Evolutionary conservation across 176 grass and related monocot genomes (phyloP).

Genomic region (barley (Hordeum vulgare)): DNA sequence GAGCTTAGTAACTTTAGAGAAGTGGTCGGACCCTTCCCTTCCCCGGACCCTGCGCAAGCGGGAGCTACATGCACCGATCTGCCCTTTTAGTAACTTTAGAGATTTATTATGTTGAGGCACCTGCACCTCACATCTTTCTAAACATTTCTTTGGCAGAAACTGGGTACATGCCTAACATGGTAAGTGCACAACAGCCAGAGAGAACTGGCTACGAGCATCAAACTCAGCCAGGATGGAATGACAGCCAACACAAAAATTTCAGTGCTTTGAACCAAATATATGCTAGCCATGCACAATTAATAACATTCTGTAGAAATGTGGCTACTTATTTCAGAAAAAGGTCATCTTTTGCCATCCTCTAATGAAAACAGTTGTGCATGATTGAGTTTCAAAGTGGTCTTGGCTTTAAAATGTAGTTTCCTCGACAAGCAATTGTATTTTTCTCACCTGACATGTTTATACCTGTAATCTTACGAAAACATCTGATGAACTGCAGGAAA

Average conservation of each 20-base stretch:
- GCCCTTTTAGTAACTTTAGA: neutral
- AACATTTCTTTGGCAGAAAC: neutral
- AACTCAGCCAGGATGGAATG: neutral
- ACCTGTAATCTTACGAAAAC: neutral
- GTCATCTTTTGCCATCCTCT: neutral
- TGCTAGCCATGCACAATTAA: neutral
- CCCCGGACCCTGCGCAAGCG: no score
- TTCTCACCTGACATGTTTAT: neutral
- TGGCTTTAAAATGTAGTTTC: neutral
- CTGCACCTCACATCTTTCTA: constrained; percentile 7
- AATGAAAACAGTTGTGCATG: neutral
- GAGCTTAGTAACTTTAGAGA: neutral
- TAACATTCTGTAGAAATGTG: neutral
- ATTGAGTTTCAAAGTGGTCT: neutral
- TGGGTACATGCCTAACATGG: neutral
- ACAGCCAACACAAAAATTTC: neutral
- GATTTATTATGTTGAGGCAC: neutral
- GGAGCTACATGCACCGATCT: no score
- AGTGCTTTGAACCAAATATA: neutral
- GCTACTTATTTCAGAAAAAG: neutral
- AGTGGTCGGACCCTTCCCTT: no score
- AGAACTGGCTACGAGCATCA: neutral
- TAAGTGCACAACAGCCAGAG: neutral
- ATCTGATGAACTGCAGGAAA: constrained; percentile 63
- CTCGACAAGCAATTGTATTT: neutral